phyloP scores from a whole-genome alignment of 2,329 filamentous ascomycete genomes.

The Thielaviopsis musarum region DNA sequence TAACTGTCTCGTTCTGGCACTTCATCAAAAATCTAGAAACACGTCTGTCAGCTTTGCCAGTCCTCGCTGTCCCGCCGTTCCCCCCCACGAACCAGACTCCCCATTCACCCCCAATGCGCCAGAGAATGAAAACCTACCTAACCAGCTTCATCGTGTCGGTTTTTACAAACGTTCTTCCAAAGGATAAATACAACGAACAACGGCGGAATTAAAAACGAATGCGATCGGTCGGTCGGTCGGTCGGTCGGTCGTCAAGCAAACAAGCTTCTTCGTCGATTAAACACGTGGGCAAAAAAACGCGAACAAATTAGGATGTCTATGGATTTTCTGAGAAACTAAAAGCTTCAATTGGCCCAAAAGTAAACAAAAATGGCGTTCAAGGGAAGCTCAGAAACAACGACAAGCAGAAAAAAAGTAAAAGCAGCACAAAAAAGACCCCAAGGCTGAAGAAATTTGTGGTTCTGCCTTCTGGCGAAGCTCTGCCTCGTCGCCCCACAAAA shows the following conservation, averaged over 20 bases:
- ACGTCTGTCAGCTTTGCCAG: not conserved
- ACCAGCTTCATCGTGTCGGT: conserved; percentile 79
- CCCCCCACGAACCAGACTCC: not conserved
- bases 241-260: not conserved
- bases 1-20: conserved; percentile 96
- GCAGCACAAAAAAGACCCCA: conserved; percentile 1
- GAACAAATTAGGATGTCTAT: not conserved
- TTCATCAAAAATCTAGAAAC: conserved; percentile 85
- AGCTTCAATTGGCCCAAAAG: not conserved
- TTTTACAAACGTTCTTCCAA: not conserved
- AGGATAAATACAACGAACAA: not conserved
- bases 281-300: not conserved
- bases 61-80: not conserved
- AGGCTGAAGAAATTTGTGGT: conserved; percentile 13
- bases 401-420: not conserved
- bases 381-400: not conserved
- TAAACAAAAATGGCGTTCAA: not conserved
- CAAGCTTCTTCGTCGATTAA: not conserved
- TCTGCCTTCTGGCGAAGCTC: conserved; percentile 7
- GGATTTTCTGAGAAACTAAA: not conserved
- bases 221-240: not conserved
- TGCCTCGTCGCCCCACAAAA: conserved; percentile 10
- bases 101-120: not conserved
- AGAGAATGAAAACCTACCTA: conserved; percentile 44
- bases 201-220: not conserved